Base-by-base conservation (phyloP, 169 alveolate genomes). In the Theileria luwenshuni region DNA sequence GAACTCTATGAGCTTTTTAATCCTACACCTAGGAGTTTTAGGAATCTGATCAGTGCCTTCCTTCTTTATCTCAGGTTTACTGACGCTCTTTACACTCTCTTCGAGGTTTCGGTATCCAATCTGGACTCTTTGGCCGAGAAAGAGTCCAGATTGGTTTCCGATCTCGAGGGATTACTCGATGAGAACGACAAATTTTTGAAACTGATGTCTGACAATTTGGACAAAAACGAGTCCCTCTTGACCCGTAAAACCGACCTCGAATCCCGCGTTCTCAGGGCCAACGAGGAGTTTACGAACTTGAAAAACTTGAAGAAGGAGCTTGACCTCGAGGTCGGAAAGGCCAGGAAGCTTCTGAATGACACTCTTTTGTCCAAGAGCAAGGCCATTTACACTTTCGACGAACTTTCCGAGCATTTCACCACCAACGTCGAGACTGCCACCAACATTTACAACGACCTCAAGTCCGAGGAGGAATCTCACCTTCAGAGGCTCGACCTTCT, bases 1-100 rank as follows among this genome's bases (percentile, higher is more conserved):
- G 75, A 81, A 27, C 84, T 79, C 45, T 65, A 56, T 28, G 84
- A 72, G 27, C 41, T 81, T 12, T 81, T 74, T 49, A 81, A 65
- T 67, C 89, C 89, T 0, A 81, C 89, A 0, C 75, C 84, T 15
- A 83, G 64, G 30, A 59, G 76, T 48, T 73, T 81, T 41, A 33
- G 67, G 38, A 52, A 71, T 0, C 74, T 81, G 41, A 67, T 64
- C 8, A 63, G 76, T 41, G 73, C 89, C 19, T 81, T 81, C 41
- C 76, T 73, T 15, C 85, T 74, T 30, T 81, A 73, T 23, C 60
- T 72, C 58, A 72, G 84, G 47, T 81, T 81, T 42, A 47, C 81
- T 23, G 81, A 81, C 21, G 84, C 83, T 32, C 23, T 81, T 15
- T 59, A 65, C 52, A 49, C 28, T 61, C 56, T 74, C n/a, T 74